Conservation (phyloP, 2,329 filamentous ascomycete species). For the Fusarium sp. region DNA sequence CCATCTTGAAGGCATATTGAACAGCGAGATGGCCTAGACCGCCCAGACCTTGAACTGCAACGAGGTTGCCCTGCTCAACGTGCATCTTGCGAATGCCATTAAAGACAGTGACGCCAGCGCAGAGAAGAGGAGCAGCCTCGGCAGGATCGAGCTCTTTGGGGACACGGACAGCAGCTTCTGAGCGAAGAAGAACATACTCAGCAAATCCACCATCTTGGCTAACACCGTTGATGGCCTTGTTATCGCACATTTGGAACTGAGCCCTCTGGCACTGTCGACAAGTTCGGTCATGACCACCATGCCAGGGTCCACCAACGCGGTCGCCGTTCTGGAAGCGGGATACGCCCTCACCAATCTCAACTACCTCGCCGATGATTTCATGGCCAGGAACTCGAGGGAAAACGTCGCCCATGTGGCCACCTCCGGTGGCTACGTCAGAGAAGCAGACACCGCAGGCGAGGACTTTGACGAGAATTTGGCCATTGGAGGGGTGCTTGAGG, state of each 20-base stretch:
- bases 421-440: slow-evolving; percentile 65
- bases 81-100: slow-evolving; percentile 68
- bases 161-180: slow-evolving; percentile 71
- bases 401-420: slow-evolving; percentile 65
- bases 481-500: slow-evolving; percentile 66
- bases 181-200: slow-evolving; percentile 71
- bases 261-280: slow-evolving; percentile 75
- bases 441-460: slow-evolving; percentile 80
- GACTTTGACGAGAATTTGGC: slow-evolving; percentile 77
- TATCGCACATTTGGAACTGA: slow-evolving; percentile 77
- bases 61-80: slow-evolving; percentile 64
- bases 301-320: slow-evolving; percentile 68
- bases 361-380: slow-evolving; percentile 77
- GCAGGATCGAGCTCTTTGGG: slow-evolving; percentile 66
- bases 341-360: slow-evolving; percentile 69
- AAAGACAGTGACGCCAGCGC: slow-evolving; percentile 75
- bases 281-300: slow-evolving; percentile 67
- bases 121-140: slow-evolving; percentile 70
- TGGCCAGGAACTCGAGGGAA: slow-evolving; percentile 77
- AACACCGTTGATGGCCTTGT: slow-evolving; percentile 73
- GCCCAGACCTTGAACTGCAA: slow-evolving; percentile 77
- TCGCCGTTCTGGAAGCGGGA: slow-evolving; percentile 73
- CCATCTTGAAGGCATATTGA: slow-evolving; percentile 82
- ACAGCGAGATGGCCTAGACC: slow-evolving; percentile 83
- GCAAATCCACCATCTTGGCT: slow-evolving; percentile 75